These are phyloP conservation scores for Colletotrichum lini DNA, from an alignment of 2,329 filamentous ascomycete genomes.

Conservation along the genomic window DNA sequence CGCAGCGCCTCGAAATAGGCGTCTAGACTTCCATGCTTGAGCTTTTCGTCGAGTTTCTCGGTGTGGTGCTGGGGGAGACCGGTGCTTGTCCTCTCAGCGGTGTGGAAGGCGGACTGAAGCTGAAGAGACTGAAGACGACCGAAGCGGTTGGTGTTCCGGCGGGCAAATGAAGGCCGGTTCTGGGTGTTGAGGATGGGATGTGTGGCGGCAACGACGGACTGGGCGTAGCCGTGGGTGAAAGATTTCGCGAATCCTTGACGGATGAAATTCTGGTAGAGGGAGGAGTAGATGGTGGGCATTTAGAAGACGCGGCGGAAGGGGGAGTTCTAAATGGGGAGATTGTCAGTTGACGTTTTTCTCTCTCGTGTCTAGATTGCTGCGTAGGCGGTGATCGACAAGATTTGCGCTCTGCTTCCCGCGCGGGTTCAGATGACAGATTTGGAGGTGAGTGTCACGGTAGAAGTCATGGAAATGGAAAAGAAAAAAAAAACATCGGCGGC, in stretches of 20 bases:
- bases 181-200: constrained; percentile 84
- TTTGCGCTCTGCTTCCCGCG: constrained; percentile 23
- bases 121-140: constrained; percentile 71
- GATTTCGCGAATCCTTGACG: constrained; percentile 98
- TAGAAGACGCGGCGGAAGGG: constrained; percentile 80
- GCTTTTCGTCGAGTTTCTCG: constrained; percentile 65
- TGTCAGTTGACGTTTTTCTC: constrained; percentile 45
- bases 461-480: too few relatives aligned
- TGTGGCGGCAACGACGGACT: constrained; percentile 95
- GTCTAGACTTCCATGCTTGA: constrained; percentile 78
- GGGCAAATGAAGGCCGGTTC: constrained; percentile 74
- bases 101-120: constrained; percentile 84
- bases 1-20: constrained; percentile 95
- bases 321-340: constrained; percentile 58
- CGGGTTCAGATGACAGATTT: constrained; percentile 27
- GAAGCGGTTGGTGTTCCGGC: constrained; percentile 69
- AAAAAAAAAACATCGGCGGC: constrained; percentile 16
- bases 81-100: constrained; percentile 63
- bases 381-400: constrained; percentile 27
- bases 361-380: not conserved
- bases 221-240: constrained; percentile 97
- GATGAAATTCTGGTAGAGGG: constrained; percentile 85
- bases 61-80: constrained; percentile 71
- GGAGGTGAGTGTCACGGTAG: constrained; percentile 20
- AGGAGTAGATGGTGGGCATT: constrained; percentile 86